phyloP scores from a whole-genome alignment of 306 rosid species.

The Benincasa hispida region DNA sequence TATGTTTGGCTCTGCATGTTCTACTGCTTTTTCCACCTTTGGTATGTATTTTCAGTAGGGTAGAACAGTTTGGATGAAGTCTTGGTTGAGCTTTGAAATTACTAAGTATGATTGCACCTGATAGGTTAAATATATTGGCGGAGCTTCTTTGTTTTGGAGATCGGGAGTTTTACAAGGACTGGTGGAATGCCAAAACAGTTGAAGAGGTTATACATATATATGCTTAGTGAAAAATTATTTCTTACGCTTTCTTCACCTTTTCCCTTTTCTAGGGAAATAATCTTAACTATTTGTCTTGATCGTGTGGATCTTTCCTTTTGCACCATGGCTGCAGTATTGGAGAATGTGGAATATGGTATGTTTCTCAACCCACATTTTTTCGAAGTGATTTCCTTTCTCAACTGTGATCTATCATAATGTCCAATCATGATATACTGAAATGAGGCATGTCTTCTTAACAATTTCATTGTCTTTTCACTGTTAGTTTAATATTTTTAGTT shows the following conservation, averaged over 20 bases:
- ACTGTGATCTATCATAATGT: not conserved
- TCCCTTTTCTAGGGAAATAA: conserved; percentile 10
- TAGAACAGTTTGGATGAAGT: conserved; percentile 7
- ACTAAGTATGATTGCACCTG: conserved; percentile 14
- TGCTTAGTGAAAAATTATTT: conserved; percentile 10
- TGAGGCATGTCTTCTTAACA: no score
- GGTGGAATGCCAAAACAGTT: conserved; percentile 98
- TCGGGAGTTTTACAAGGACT: conserved; percentile 89
- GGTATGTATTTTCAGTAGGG: conserved; percentile 31
- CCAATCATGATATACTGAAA: no score
- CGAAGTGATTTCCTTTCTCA: not conserved
- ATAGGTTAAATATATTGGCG: conserved; percentile 94
- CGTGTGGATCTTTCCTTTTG: conserved; percentile 20
- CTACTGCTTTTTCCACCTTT: conserved; percentile 94
- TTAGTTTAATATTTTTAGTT: not conserved
- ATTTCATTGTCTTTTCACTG: not conserved
- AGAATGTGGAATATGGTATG: conserved; percentile 98
- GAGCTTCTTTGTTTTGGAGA: conserved; percentile 97
- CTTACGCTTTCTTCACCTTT: not conserved
- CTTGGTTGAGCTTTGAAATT: conserved; percentile 5
- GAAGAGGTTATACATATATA: conserved; percentile 50
- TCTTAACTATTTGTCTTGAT: conserved; percentile 21
- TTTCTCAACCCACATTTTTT: conserved; percentile 5
- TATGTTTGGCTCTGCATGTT: conserved; percentile 99
- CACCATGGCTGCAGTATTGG: conserved; percentile 81